Evolutionary conservation across 306 rosid species (phyloP), one percentile per base, ranked within the genome.

Genomic region (Vigna unguiculata): DNA sequence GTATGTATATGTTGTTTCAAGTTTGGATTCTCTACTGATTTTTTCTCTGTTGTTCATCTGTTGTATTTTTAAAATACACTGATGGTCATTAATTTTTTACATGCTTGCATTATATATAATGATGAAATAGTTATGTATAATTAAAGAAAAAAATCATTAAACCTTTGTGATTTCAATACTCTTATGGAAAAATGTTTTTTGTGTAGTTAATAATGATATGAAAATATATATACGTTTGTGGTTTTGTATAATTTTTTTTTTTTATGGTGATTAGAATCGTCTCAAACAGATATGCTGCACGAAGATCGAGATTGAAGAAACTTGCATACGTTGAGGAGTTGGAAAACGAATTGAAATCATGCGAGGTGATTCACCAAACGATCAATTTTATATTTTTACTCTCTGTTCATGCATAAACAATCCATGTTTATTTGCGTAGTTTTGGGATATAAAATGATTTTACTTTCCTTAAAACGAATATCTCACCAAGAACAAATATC

Each of bases 1-100:
- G 88, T 84, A 73, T 32, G 21, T 28, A 9, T 59, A 14, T 59
- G 20, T 7, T 28, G 8, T 28, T 28, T n/a, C n/a, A n/a, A n/a
- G n/a, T n/a, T n/a, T n/a, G n/a, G n/a, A n/a, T n/a, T n/a, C n/a
- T n/a, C n/a, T n/a, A n/a, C n/a, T n/a, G n/a, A n/a, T n/a, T n/a
- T n/a, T n/a, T n/a, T n/a, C n/a, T n/a, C n/a, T n/a, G n/a, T n/a
- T n/a, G n/a, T n/a, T n/a, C n/a, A n/a, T n/a, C n/a, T n/a, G n/a
- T n/a, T n/a, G n/a, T n/a, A n/a, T n/a, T n/a, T n/a, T n/a, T n/a
- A n/a, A n/a, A n/a, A n/a, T n/a, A n/a, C n/a, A n/a, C n/a, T n/a
- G n/a, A n/a, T n/a, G n/a, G n/a, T n/a, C n/a, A n/a, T n/a, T n/a
- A n/a, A n/a, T n/a, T n/a, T n/a, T 59, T 25, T 28, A 28, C 10